Percentiles rank a stretch among this genome's conserved stretches.
Evolutionary conservation across 441 rosid genomes (phyloP).

Genomic region (Eutrema salsugineum): DNA sequence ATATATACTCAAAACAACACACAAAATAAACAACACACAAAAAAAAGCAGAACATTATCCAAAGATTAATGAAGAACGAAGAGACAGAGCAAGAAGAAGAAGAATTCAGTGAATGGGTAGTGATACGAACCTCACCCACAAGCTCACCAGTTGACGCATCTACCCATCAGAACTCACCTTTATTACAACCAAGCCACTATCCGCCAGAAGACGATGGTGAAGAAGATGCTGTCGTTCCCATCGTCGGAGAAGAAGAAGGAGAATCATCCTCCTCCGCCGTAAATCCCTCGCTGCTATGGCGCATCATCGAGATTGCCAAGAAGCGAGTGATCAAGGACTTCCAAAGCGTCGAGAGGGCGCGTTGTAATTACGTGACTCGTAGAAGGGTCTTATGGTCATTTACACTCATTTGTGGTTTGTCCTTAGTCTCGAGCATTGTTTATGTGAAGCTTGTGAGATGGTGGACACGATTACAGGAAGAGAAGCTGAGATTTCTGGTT

Average conservation of each 20-base stretch:
- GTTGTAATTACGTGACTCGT: not conserved
- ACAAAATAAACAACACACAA: not conserved
- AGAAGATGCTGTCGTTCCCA: not conserved
- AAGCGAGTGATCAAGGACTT: slow-evolving; percentile 2
- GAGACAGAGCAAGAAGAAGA: slow-evolving; percentile 29
- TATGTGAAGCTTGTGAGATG: slow-evolving; percentile 26
- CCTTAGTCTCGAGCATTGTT: slow-evolving; percentile 16
- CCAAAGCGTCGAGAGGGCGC: not conserved
- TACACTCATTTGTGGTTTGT: not conserved
- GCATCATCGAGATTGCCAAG: slow-evolving; percentile 10
- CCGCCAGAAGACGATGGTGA: not conserved
- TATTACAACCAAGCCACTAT: slow-evolving; percentile 11
- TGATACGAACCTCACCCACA: slow-evolving; percentile 21
- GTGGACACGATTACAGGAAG: slow-evolving; percentile 24
- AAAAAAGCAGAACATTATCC: slow-evolving; percentile 14
- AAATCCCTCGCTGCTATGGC: slow-evolving; percentile 12
- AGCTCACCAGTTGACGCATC: not conserved
- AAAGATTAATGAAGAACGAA: slow-evolving; percentile 10
- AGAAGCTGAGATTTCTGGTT: slow-evolving; percentile 24
- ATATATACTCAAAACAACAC: slow-evolving; percentile 5
- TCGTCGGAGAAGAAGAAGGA: slow-evolving; percentile 16
- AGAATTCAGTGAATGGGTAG: slow-evolving; percentile 27
- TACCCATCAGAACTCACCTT: slow-evolving; percentile 17
- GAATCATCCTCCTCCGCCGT: slow-evolving; percentile 5
- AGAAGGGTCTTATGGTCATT: slow-evolving; percentile 27